Evolutionary conservation across 2,329 filamentous ascomycete genomes (phyloP).

Genomic region (Penicillium sp.): DNA sequence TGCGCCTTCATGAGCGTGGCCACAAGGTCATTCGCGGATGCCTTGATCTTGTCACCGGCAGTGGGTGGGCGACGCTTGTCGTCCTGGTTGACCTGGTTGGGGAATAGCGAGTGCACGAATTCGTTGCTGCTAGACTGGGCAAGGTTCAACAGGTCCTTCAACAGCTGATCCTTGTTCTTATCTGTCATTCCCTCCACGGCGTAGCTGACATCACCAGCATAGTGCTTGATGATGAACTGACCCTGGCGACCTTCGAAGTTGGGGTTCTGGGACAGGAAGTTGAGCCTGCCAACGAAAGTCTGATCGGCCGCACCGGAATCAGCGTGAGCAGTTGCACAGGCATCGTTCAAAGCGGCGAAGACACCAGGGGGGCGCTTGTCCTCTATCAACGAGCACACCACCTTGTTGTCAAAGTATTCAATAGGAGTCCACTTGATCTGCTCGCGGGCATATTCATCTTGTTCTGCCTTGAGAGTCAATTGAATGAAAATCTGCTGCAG

Average conservation of each 20-base stretch:
- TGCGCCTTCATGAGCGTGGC: constrained; percentile 95
- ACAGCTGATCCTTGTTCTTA: constrained; percentile 97
- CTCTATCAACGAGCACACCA: constrained; percentile 96
- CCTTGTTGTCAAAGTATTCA: constrained; percentile 99
- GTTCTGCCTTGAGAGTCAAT: constrained; percentile 90
- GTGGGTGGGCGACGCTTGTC: constrained; percentile 92
- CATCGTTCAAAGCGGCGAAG: constrained; percentile 95
- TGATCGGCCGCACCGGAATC: constrained; percentile 92
- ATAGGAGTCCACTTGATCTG: constrained; percentile 99
- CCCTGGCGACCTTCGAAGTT: constrained; percentile 91
- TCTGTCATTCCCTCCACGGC: constrained; percentile 96
- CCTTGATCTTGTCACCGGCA: constrained; percentile 92
- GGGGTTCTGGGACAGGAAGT: constrained; percentile 79
- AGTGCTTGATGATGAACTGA: constrained; percentile 98
- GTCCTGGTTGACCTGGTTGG: constrained; percentile 89
- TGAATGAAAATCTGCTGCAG: constrained; percentile 99
- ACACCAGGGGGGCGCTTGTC: constrained; percentile 85
- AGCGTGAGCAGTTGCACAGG: constrained; percentile 95
- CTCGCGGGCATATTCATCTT: constrained; percentile 94
- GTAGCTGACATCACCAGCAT: constrained; percentile 94
- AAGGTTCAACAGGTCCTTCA: constrained; percentile 89
- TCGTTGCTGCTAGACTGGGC: constrained; percentile 79
- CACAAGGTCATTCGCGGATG: constrained; percentile 91
- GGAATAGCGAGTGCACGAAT: constrained; percentile 88
- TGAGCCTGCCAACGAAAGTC: constrained; percentile 91